Conservation (phyloP, 768 basidiomycete genomes). For the Lactifluus pinguis region DNA sequence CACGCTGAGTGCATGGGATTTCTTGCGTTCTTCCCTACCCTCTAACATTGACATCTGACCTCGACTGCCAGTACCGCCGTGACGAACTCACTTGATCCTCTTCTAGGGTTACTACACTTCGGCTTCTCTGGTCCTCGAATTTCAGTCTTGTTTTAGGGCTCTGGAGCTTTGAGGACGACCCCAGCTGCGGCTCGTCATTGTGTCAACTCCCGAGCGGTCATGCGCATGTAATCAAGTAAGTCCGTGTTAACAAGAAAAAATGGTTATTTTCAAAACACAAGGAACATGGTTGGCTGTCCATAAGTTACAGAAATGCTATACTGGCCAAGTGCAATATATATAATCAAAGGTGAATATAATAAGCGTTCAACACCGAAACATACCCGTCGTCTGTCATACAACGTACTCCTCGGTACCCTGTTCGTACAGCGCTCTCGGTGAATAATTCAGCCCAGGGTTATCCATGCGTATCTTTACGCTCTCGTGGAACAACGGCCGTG, state of each 20-base stretch:
- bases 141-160: not conserved
- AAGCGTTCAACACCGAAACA: not conserved
- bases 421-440: conserved; percentile 46
- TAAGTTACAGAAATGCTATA: no score
- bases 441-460: conserved; percentile 39
- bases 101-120: not conserved
- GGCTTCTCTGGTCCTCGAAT: not conserved
- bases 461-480: conserved; percentile 55
- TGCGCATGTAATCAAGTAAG: no score
- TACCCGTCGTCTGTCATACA: conserved; percentile 19
- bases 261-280: no score
- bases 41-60: not conserved
- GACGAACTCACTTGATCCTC: not conserved
- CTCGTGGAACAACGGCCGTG: conserved; percentile 50
- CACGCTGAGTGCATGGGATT: not conserved
- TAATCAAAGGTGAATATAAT: not conserved
- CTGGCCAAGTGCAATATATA: not conserved
- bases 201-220: no score
- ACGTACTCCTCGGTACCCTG: conserved; percentile 42
- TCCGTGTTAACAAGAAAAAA: no score
- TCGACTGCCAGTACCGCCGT: not conserved
- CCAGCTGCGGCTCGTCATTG: no score
- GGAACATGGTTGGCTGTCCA: no score
- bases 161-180: not conserved
- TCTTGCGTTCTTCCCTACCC: not conserved